Conservation (phyloP, 805 yeast species). For the Candida awuae region DNA sequence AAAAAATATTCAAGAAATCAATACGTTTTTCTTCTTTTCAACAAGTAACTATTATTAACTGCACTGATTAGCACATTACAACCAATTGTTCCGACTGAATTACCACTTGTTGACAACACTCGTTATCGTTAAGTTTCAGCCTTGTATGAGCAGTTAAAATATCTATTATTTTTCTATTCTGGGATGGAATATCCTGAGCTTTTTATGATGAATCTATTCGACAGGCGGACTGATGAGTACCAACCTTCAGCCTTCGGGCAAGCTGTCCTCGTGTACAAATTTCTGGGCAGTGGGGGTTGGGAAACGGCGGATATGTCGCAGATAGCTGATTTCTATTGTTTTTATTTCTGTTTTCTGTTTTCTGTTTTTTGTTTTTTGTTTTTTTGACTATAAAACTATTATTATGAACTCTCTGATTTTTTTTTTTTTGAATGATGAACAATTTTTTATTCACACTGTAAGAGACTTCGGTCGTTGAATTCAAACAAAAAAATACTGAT, state of each 20-base stretch:
- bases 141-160: slow-evolving; percentile 41
- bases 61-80: slow-evolving; percentile 40
- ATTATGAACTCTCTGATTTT: slow-evolving; percentile 1
- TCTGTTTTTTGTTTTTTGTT: neutral
- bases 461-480: slow-evolving; percentile 34
- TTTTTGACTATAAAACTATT: neutral
- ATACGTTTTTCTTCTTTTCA: neutral
- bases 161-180: neutral
- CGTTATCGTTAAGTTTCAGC: slow-evolving; percentile 53
- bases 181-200: slow-evolving; percentile 1
- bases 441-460: slow-evolving; percentile 49
- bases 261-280: slow-evolving; percentile 47
- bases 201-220: slow-evolving; percentile 31
- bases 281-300: slow-evolving; percentile 34
- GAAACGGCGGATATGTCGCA: slow-evolving; percentile 47
- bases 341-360: neutral
- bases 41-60: neutral
- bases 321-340: slow-evolving; percentile 26
- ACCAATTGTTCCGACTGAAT: slow-evolving; percentile 60
- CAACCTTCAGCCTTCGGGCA: slow-evolving; percentile 30
- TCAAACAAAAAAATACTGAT: slow-evolving; percentile 40
- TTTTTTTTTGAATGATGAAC: slow-evolving; percentile 19
- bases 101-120: slow-evolving; percentile 42
- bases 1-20: too few species aligned
- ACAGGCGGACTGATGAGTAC: slow-evolving; percentile 45